Evolutionary conservation across 2,329 filamentous ascomycete genomes (phyloP), one percentile per base, ranked within the genome.

Genomic region (Botryotinia convoluta): DNA sequence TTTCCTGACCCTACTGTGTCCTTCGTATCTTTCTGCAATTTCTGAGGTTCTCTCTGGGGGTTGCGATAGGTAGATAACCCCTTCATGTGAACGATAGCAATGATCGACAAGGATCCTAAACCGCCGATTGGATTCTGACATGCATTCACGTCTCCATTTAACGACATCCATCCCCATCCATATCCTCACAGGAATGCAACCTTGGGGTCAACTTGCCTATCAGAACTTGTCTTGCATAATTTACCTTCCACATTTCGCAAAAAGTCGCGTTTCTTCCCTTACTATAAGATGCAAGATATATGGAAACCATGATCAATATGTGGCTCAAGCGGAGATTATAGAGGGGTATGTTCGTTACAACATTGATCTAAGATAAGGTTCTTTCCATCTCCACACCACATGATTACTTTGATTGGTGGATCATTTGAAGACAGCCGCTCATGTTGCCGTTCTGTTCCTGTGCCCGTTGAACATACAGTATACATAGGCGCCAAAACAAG

Each of bases 311-410:
- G 39, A 57, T 37, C 45, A 44, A 69, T 42, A 48, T 69, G 42
- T 39, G 60, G 44, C n/a, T 37, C 22, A 60, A 37, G 44, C 32
- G 29, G 70, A 29, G 26, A 37, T 37, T 45, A 45, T 62, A 69
- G 32, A 39, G 42, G 63, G 54, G 29, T 61, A 44, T 60, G 39
- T 18, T 14, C 37, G 14, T 42, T 35, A 44, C 37, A 44, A 22
- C 29, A 42, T 20, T 61, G 54, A 68, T 72, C 39, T 37, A 57
- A 68, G 71, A 72, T 69, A 72, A 72, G 71, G 39, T 72, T 69
- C 14, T 68, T 44, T 16, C 12, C 54, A 18, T 60, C 51, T 42
- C 48, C 62, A 69, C 48, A 37, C 39, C 29, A 60, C 39, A 14
- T 61, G 16, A 32, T 22, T 26, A 22, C 18, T 68, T 37, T 39